phyloP scores from a whole-genome alignment of 2,329 filamentous ascomycete species.

The Trichoderma sp. region DNA sequence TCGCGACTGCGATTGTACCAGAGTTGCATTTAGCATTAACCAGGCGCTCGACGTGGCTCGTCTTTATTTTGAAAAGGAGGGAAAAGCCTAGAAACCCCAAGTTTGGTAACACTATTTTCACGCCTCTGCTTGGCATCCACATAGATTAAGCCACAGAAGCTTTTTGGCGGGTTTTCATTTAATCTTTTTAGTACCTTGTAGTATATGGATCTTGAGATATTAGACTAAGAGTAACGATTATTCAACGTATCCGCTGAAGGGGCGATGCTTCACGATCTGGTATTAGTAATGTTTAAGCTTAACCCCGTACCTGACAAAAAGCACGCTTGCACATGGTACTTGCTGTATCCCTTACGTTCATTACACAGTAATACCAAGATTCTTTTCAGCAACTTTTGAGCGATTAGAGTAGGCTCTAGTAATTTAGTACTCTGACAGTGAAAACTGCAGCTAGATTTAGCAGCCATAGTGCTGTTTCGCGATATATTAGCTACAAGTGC shows the following conservation, averaged over 20 bases:
- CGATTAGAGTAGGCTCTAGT: background rate
- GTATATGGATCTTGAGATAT: background rate
- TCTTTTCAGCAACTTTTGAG: background rate
- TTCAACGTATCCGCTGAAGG: background rate
- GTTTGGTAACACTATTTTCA: background rate
- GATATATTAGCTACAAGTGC: background rate
- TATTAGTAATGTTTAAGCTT: background rate
- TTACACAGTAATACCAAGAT: background rate
- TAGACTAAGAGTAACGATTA: background rate
- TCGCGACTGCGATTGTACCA: slow-evolving; percentile 19
- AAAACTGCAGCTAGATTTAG: background rate
- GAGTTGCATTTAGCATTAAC: slow-evolving; percentile 2
- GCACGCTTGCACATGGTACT: background rate
- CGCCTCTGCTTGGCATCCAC: background rate
- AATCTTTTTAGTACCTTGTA: background rate
- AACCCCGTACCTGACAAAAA: background rate
- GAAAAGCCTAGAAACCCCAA: background rate
- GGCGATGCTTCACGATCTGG: background rate
- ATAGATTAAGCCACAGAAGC: background rate
- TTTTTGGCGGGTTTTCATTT: background rate
- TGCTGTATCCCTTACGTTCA: background rate
- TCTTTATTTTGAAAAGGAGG: slow-evolving; percentile 21
- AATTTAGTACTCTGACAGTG: background rate
- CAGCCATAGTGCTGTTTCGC: background rate
- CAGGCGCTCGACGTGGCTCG: slow-evolving; percentile 16